A percentile compares a stretch with the other conserved stretches of the same genome.
Conservation (phyloP, 495 filamentous ascomycete genomes). For the Tetracladium marchalianum region DNA sequence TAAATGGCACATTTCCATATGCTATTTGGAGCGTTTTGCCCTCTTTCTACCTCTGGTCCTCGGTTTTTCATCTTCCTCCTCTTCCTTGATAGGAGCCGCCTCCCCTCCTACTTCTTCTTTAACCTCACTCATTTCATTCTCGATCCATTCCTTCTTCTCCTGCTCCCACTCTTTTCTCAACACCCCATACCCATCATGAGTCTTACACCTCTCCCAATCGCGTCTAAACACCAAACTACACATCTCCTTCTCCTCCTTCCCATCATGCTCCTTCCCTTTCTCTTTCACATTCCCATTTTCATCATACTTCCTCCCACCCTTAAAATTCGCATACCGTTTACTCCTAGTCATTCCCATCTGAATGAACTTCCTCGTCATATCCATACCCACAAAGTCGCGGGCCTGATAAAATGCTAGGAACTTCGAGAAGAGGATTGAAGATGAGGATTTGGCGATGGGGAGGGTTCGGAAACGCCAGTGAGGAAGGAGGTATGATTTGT, state of each 20-base stretch:
- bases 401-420: slow-evolving; percentile 30
- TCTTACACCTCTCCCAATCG: slow-evolving; percentile 32
- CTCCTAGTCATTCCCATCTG: slow-evolving; percentile 47
- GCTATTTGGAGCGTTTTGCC: background rate
- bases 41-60: slow-evolving; percentile 1
- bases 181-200: slow-evolving; percentile 26
- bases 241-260: slow-evolving; percentile 18
- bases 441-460: slow-evolving; percentile 28
- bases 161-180: slow-evolving; percentile 10
- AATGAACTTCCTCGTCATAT: slow-evolving; percentile 43
- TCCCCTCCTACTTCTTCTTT: background rate
- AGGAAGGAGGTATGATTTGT: slow-evolving; percentile 40
- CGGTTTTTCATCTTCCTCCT: background rate
- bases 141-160: slow-evolving; percentile 11
- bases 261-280: slow-evolving; percentile 19
- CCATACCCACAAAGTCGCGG: slow-evolving; percentile 44
- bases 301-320: slow-evolving; percentile 34
- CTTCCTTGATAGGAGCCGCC: background rate
- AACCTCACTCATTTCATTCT: background rate
- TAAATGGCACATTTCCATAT: background rate
- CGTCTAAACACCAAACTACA: slow-evolving; percentile 18
- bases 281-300: slow-evolving; percentile 15
- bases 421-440: slow-evolving; percentile 25
- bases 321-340: slow-evolving; percentile 39
- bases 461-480: slow-evolving; percentile 39